phyloP scores from a whole-genome alignment of 768 basidiomycete species.

The Russula sp. region DNA sequence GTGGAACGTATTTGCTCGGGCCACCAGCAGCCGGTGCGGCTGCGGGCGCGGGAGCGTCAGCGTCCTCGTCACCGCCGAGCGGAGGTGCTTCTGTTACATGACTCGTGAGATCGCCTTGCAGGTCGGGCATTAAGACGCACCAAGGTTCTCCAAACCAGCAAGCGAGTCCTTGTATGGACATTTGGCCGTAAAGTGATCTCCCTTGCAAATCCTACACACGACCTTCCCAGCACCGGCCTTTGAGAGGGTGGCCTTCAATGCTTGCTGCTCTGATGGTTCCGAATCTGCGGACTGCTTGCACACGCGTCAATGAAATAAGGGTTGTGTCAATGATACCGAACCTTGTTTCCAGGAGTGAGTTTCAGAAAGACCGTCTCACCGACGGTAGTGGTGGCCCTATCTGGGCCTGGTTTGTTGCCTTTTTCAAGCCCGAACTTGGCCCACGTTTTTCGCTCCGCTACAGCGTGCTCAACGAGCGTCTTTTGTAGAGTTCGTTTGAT shows the following conservation, averaged over 20 bases:
- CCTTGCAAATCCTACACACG: slow-evolving; percentile 88
- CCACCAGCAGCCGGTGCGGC: slow-evolving; percentile 16
- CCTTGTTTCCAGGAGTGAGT: slow-evolving; percentile 28
- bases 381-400: slow-evolving; percentile 89
- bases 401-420: slow-evolving; percentile 81
- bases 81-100: slow-evolving; percentile 32
- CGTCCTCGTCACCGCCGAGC: slow-evolving; percentile 31
- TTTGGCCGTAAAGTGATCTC: slow-evolving; percentile 95
- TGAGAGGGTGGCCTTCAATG: slow-evolving; percentile 56
- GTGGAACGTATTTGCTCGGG: slow-evolving; percentile 22
- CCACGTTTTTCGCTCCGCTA: slow-evolving; percentile 93
- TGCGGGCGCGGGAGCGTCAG: slow-evolving; percentile 26
- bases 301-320: neutral
- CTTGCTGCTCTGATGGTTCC: slow-evolving; percentile 58
- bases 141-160: slow-evolving; percentile 57
- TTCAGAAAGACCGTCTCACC: slow-evolving; percentile 65
- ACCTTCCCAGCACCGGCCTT: slow-evolving; percentile 84
- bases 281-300: slow-evolving; percentile 47
- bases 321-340: neutral
- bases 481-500: slow-evolving; percentile 85
- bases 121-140: slow-evolving; percentile 30
- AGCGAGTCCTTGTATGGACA: slow-evolving; percentile 98
- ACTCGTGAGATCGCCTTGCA: slow-evolving; percentile 7
- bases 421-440: slow-evolving; percentile 89
- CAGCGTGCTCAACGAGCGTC: slow-evolving; percentile 86